Evolutionary conservation across 768 basidiomycete species (phyloP), one percentile per base, ranked within the genome.

Genomic region (Boletus sp.): DNA sequence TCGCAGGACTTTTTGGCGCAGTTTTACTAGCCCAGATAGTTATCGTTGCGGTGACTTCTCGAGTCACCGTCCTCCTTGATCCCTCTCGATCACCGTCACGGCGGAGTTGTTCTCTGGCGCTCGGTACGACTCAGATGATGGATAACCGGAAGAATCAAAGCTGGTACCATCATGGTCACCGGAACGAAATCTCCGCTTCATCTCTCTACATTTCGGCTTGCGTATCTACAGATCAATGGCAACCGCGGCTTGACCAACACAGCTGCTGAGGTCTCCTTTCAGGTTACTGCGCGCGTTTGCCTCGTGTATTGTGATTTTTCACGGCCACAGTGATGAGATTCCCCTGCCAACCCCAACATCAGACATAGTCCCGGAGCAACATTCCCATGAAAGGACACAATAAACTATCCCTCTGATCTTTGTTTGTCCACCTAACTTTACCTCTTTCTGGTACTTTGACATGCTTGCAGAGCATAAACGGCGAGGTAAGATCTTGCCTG

Each of bases 41-140:
- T 25, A 50, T 55, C 40, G 41, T 56, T 32, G 34, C 57, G 69
- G 67, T 46, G 25, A 60, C 47, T 58, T 58, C n/a, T 48, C 50
- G 55, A 50, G 55, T 62, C 41, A 57, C 69, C 67, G 67, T 29
- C 27, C 23, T 35, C 32, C 38, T 50, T 33, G 51, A 41, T 51
- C 23, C 32, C 47, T 51, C 54, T 59, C 45, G 55, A 64, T 52
- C 61, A 40, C 56, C 35, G 37, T 49, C n/a, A n/a, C n/a, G 43
- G 51, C 59, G 55, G 59, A 53, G 50, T 51, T 45, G 39, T 42
- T 54, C 37, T 34, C 42, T 51, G 48, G 50, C 19, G 40, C 48
- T 37, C 25, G 23, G 27, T 29, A 30, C 30, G 34, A 54, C 4
- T 3, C 25, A 13, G 32, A 50, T 30, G 11, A 29, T 57, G 51